phyloP scores from a whole-genome alignment of 225 moss, liverwort and hornwort genomes.

The Anthoceros angustus region DNA sequence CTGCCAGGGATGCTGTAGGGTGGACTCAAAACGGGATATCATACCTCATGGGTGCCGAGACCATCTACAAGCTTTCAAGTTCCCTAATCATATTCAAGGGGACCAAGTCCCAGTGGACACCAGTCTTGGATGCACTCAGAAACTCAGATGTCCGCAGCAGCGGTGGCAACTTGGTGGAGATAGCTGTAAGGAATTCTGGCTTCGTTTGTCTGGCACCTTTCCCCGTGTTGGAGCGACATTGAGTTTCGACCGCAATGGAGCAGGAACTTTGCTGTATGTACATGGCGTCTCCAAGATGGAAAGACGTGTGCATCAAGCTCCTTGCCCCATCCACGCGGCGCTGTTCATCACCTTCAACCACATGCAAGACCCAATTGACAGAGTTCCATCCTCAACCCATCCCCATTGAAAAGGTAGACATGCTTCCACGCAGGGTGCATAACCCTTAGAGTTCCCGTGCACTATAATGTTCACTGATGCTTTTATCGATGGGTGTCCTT shows the following conservation, averaged over 20 bases:
- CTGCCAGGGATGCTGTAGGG: not conserved
- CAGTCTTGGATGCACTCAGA: not conserved
- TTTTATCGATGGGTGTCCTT: not conserved
- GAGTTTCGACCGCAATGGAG: not conserved
- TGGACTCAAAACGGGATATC: not conserved
- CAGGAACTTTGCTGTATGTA: slow-evolving; percentile 5
- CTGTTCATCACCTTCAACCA: too few species aligned
- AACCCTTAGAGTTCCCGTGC: not conserved
- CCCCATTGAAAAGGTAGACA: too few species aligned
- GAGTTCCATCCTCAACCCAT: too few species aligned
- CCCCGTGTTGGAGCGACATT: not conserved
- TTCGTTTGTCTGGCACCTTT: not conserved
- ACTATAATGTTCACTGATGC: not conserved
- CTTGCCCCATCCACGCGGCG: not conserved
- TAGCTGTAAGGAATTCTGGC: not conserved
- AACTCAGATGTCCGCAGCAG: not conserved
- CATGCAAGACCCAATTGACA: too few species aligned
- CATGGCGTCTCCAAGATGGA: not conserved
- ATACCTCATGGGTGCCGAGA: not conserved
- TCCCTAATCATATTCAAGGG: not conserved
- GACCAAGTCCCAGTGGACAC: not conserved
- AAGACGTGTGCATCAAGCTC: not conserved
- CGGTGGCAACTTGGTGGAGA: not conserved
- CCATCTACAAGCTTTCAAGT: not conserved
- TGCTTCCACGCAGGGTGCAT: not conserved